Evolutionary conservation across 164 flowering plant genomes (phyloP).

Genomic region (Macadamia tetraphylla): DNA sequence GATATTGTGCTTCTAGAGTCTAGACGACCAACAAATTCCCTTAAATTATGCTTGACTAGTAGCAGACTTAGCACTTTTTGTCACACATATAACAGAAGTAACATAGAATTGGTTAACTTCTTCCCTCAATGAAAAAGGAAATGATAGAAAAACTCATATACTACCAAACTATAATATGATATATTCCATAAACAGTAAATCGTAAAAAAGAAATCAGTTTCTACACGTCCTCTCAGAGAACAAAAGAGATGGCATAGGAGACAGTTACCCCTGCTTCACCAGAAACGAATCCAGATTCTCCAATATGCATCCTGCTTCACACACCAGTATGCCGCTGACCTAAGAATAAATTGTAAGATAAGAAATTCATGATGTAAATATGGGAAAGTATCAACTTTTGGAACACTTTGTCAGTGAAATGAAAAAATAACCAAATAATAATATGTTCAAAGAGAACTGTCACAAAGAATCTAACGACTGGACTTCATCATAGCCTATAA

Average conservation of each 20-base stretch:
- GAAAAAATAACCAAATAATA: too few species aligned
- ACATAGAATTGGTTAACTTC: background rate
- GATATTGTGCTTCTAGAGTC: too few species aligned
- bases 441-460: too few species aligned
- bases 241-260: constrained; percentile 1
- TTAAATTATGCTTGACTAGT: too few species aligned
- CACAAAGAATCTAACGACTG: too few species aligned
- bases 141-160: background rate
- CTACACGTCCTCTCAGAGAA: background rate
- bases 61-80: background rate
- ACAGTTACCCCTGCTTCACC: constrained; percentile 67
- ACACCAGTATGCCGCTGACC: constrained; percentile 92
- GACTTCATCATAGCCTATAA: too few species aligned
- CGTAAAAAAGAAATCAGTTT: background rate
- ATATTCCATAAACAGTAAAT: too few species aligned
- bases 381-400: background rate
- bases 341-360: constrained; percentile 22
- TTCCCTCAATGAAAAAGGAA: background rate
- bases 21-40: too few species aligned
- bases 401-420: background rate
- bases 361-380: constrained; percentile 6
- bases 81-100: constrained; percentile 1
- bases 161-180: background rate
- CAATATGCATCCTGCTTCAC: constrained; percentile 98
- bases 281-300: constrained; percentile 79